A percentile compares a stretch with the other conserved stretches of the same genome.
phyloP scores from a whole-genome alignment of 495 filamentous ascomycete genomes.

The Aspergillus haitiensis region DNA sequence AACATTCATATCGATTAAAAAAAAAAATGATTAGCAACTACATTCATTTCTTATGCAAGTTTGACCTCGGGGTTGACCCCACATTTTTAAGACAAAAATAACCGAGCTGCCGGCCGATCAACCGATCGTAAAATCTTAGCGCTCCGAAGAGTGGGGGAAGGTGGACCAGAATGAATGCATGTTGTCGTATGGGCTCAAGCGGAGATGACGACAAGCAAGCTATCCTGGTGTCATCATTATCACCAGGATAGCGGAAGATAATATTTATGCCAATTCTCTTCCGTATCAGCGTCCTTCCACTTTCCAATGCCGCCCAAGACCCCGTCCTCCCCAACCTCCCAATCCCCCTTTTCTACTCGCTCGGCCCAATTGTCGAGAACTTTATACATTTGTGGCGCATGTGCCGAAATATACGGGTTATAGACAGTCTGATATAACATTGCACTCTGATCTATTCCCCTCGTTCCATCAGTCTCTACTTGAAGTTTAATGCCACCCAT shows the following conservation, averaged over 20 bases:
- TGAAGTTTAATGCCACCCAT: background rate
- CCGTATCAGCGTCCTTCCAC: conserved; percentile 3
- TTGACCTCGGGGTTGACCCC: too few species aligned
- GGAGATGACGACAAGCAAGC: too few species aligned
- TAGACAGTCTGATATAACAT: background rate
- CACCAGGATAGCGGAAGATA: background rate
- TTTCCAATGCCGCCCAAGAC: background rate
- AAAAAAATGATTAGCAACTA: too few species aligned
- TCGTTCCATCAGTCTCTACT: background rate
- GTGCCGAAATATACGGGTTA: background rate
- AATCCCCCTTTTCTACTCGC: conserved; percentile 1
- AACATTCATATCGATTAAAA: too few species aligned
- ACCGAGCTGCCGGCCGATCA: too few species aligned
- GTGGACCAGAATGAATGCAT: too few species aligned
- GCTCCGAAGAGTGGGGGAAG: too few species aligned
- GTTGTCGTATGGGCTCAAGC: too few species aligned
- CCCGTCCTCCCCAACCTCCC: conserved; percentile 3
- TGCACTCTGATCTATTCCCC: background rate
- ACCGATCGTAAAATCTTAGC: too few species aligned
- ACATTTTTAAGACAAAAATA: too few species aligned
- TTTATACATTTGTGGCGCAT: background rate
- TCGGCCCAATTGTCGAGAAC: background rate
- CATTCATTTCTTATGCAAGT: too few species aligned
- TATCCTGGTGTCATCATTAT: too few species aligned
- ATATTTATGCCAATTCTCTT: conserved; percentile 1